Evolutionary conservation across 345 rosid species (phyloP).

Genomic region (Erysimum cheiranthoides): DNA sequence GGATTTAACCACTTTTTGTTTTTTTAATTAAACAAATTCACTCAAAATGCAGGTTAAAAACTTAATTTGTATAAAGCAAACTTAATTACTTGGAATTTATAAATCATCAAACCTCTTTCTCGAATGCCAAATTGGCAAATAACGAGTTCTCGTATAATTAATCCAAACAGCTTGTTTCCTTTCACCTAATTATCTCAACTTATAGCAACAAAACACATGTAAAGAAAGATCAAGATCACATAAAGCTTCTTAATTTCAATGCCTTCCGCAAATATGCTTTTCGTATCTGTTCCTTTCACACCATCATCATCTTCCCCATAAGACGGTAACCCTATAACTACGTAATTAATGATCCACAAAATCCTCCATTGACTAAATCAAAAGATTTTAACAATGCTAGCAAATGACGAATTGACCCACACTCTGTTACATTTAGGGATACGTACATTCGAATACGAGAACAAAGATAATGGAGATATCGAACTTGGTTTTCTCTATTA

Average conservation of each 20-base stretch:
- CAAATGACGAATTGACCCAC: not conserved
- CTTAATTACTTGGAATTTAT: too few species aligned
- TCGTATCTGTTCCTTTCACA: conserved; percentile 67
- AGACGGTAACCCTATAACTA: conserved; percentile 64
- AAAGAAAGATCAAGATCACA: too few species aligned
- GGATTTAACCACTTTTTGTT: not conserved
- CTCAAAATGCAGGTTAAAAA: not conserved
- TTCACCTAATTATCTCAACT: too few species aligned
- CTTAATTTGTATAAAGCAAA: too few species aligned
- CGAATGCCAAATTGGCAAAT: too few species aligned
- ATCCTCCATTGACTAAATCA: conserved; percentile 37
- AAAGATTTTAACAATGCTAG: not conserved
- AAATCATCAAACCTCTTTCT: too few species aligned
- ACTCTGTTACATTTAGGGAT: not conserved
- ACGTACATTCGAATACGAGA: not conserved
- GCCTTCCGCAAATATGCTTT: conserved; percentile 71
- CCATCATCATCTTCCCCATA: conserved; percentile 59
- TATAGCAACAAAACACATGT: too few species aligned
- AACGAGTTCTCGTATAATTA: too few species aligned
- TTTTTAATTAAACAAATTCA: not conserved
- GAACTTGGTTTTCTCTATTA: not conserved
- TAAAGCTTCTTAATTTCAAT: conserved; percentile 44
- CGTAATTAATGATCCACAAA: conserved; percentile 63
- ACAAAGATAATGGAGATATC: not conserved
- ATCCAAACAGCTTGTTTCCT: too few species aligned